Conservation (phyloP, 2,329 filamentous ascomycete genomes). For the Trichoderma gracile region DNA sequence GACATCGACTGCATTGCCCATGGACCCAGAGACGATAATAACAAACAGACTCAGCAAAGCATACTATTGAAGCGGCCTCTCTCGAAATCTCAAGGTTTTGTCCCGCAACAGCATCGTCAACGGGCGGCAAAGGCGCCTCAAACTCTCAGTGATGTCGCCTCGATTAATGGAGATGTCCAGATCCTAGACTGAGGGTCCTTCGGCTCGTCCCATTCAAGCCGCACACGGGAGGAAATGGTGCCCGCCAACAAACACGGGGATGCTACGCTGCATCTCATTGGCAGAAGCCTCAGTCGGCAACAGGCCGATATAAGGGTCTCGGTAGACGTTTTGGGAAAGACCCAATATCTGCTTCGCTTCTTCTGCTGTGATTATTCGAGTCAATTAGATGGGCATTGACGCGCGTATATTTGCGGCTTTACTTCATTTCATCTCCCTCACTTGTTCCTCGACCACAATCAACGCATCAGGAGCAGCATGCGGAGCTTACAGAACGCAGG, state of each 20-base stretch:
- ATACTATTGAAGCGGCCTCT: too few species aligned
- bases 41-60: neutral
- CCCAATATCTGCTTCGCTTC: neutral
- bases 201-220: constrained; percentile 20
- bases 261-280: constrained; percentile 14
- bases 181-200: neutral
- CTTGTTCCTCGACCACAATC: too few species aligned
- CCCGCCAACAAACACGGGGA: constrained; percentile 17
- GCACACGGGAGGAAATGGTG: neutral
- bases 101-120: neutral
- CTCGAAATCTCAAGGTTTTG: neutral
- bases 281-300: neutral
- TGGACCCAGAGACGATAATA: too few species aligned
- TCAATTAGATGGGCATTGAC: neutral
- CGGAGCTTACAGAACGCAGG: too few species aligned
- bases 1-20: too few species aligned
- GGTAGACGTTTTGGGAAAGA: constrained; percentile 17
- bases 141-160: neutral
- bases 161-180: neutral
- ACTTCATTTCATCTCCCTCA: too few species aligned
- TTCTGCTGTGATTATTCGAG: neutral
- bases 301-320: neutral
- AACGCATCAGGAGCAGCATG: too few species aligned
- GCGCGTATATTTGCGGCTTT: neutral
- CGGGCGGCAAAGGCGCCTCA: neutral